Evolutionary conservation across 495 filamentous ascomycete species (phyloP), one percentile per base, ranked within the genome.

Genomic region (Rhypophila decipiens): DNA sequence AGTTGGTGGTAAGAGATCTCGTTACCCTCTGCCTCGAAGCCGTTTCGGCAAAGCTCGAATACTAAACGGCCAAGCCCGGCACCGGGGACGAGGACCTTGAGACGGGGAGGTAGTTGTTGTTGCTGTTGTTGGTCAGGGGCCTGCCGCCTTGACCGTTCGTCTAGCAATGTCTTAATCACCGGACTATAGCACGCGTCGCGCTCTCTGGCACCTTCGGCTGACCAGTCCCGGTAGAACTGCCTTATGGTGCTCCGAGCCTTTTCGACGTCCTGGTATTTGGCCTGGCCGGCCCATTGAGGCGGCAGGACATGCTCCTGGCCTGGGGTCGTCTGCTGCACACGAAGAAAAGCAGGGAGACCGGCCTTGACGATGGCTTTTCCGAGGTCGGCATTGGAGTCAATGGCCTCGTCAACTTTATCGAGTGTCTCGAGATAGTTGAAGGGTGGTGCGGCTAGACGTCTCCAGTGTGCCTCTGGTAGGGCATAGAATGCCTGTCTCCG

Each of bases 161-260:
- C 55, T 4, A 67, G 62, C 18, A 96, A 69, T 24, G 80, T 82
- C 18, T 63, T 52, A 39, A 90, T 68, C 3, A 97, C 75, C 0
- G 86, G 88, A 1, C 68, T 72, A 61, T 89, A 91, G 64, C 84
- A 90, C 9, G 79, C 81, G 4, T 78, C 69, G 4, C 94, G 74
- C 68, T 99, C 93, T 0, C 60, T 45, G 17, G 62, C 65, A 3
- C 91, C 93, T 55, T 86, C 90, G 8, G 72, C 75, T 34, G 87
- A 88, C 93, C 93, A 99, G 63, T 99, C 93, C 5, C 93, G 86
- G 60, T 88, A 96, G 57, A 99, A 86, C 60, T 99, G 93, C 18
- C 89, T 76, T 41, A 99, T 72, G 5, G 88, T 96, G 42, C 86
- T 91, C 51, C 85, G 77, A 15, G 90, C 93, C 65, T 96, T 99